A percentile compares a stretch with the other conserved stretches of the same genome.
Conservation (phyloP, 768 basidiomycete species). For the Rhizopogon vesiculosus region DNA sequence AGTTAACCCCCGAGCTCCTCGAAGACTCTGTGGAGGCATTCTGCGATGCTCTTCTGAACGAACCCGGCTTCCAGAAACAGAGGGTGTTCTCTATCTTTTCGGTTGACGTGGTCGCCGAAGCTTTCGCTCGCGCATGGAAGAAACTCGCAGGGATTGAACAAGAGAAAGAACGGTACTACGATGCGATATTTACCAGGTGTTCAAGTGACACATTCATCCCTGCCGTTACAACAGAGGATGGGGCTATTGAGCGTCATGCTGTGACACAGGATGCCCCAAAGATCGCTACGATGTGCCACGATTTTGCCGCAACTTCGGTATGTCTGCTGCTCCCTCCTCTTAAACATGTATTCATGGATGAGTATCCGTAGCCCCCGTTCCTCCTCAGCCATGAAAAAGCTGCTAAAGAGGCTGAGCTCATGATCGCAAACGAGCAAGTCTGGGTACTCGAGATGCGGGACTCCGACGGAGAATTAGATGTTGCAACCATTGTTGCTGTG, state of each 20-base stretch:
- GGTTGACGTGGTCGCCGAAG: conserved; percentile 31
- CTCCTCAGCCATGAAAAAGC: conserved; percentile 35
- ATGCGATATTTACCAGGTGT: conserved; percentile 43
- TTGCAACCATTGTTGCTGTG: conserved; percentile 51
- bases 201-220: conserved; percentile 32
- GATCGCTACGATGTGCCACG: conserved; percentile 42
- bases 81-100: conserved; percentile 70
- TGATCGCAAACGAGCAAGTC: conserved; percentile 44
- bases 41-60: conserved; percentile 22
- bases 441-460: conserved; percentile 46
- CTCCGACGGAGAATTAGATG: conserved; percentile 9
- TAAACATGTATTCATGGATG: not conserved
- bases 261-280: conserved; percentile 30
- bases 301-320: conserved; percentile 50
- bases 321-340: conserved; percentile 13
- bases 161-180: conserved; percentile 44
- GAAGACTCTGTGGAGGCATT: conserved; percentile 34
- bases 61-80: conserved; percentile 18
- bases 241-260: conserved; percentile 36
- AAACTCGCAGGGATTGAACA: conserved; percentile 31
- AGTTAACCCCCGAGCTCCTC: conserved; percentile 29
- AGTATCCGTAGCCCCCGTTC: conserved; percentile 36
- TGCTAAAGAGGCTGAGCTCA: conserved; percentile 38
- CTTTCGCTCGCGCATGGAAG: conserved; percentile 43
- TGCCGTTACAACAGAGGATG: conserved; percentile 22